Base-by-base conservation (phyloP, 257 asterid species). In the Scutellaria minor region DNA sequence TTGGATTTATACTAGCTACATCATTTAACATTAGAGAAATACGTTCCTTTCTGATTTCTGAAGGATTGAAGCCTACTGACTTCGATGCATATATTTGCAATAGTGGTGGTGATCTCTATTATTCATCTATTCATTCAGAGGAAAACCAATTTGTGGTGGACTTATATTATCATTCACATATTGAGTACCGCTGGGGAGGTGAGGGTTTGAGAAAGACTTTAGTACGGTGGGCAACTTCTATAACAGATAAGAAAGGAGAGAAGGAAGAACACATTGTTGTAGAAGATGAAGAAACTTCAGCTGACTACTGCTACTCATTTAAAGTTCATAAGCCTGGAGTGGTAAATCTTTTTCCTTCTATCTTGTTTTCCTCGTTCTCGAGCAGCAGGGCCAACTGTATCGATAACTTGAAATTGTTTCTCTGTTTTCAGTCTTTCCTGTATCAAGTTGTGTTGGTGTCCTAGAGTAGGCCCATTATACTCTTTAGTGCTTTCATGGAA, bases 111-210 rank as follows among this genome's bases (percentile, higher is more conserved):
- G 99, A 94, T 81, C 96, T 94, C 68, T 91, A 91, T 70, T 89
- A 94, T 69, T 94, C 99, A 7, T 88, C 97, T 61, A 65, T 66
- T 37, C 88, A 88, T 62, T 84, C 96, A 27, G 97, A 89, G 71
- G 88, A 89, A 51, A 87, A 85, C 80, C 93, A 93, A 2, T 91
- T 88, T 72, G 90, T 94, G 57, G 99, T 85, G 68, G 99, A 94
- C 84, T 86, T 94, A 70, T 94, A 91, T 84, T 94, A 94, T 79
- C 98, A 94, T 84, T 94, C 97, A 10, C 99, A 94, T 64, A 94
- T 94, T 71, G 99, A 94, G 75, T 85, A 88, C 80, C 95, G 96
- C 22, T 94, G 99, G 99, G 99, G 99, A 46, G 96, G 97, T 18
- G 99, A 94, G 81, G 99, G 99, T 75, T 83, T 94, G 85, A 89